Evolutionary conservation across 2,329 filamentous ascomycete genomes (phyloP), one percentile per base, ranked within the genome.

Genomic region (Fusarium veterinarium): DNA sequence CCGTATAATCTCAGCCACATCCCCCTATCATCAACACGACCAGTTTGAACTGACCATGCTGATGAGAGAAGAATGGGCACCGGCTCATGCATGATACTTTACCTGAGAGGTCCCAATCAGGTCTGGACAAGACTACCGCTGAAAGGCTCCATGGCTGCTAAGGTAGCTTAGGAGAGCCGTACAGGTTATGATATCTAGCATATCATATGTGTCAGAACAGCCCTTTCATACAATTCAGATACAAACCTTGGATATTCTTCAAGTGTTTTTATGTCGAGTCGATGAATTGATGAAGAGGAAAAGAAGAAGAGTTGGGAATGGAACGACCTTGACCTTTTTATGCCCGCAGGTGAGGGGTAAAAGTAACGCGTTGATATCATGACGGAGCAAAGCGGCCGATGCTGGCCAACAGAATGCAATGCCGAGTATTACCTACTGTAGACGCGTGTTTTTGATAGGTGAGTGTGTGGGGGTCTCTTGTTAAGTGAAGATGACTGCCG

Each of bases 1-100:
- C 94, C 93, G 93, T 96, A 92, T 96, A 91, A 91, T 96, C 93
- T 95, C 92, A 94, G 81, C 82, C 80, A 79, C 81, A 69, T 67
- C 78, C 65, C 65, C 75, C 69, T 45, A 13, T 62, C 61, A 23
- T 38, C 37, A 23, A 13, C 28, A 62, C 23, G 8, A 25, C 28
- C 45, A 42, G 37, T 7, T 6, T 8, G 5, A 6, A 28, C 28
- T 28, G 31, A 3, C 3, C 11, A 31, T 11, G 13, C 10, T 40
- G 56, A 60, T 42, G 49, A n/a, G 13, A 16, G 41, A 65, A 72
- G 73, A 71, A 73, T 64, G 78, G 82, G 85, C 89, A 91, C 89
- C 89, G 89, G 89, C 88, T 87, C 89, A 91, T 88, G 88, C 88
- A 84, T 84, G 78, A 82, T 79, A 82, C 79, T 81, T 83, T 84